Percentiles rank a stretch among this genome's conserved stretches.
Evolutionary conservation across 139 green algal genomes (phyloP).

Genomic region (Coelastrella sp.): DNA sequence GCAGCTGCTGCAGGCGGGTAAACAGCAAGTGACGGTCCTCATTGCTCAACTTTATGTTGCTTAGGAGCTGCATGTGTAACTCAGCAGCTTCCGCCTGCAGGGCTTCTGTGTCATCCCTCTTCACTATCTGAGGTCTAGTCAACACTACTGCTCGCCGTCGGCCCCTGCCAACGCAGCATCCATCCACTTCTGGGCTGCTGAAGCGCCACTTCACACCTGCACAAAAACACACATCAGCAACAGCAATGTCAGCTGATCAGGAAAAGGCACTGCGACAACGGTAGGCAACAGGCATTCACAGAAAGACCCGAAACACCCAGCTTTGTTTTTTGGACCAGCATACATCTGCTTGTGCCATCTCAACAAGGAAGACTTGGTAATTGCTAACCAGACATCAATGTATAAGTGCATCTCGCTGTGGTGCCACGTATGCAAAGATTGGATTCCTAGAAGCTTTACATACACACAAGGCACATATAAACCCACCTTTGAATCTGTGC

Average conservation of each 20-base stretch:
- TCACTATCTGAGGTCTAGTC: not conserved
- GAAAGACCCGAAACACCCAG: too few relatives aligned
- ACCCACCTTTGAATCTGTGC: constrained; percentile 16
- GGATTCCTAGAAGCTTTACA: not conserved
- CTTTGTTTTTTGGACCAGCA: too few relatives aligned
- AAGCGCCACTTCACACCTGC: constrained; percentile 33
- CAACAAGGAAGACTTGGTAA: too few relatives aligned
- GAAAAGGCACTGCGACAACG: too few relatives aligned
- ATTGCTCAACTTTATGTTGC: constrained; percentile 10
- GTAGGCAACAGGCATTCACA: too few relatives aligned
- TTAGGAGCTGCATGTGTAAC: constrained; percentile 4
- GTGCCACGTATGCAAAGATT: too few relatives aligned
- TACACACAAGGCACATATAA: not conserved
- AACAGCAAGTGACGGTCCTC: constrained; percentile 9
- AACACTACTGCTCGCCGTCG: constrained; percentile 17
- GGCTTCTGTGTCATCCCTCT: constrained; percentile 25
- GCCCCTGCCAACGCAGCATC: constrained; percentile 22
- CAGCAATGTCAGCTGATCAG: too few relatives aligned
- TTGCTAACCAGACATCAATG: too few relatives aligned
- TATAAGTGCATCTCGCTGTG: too few relatives aligned
- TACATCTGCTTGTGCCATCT: too few relatives aligned
- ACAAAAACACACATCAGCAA: not conserved
- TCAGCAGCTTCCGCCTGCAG: constrained; percentile 4
- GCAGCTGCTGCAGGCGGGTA: not conserved
- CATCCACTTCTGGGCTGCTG: not conserved